These are phyloP conservation scores for Lycium barbarum DNA, from an alignment of 257 asterid genomes.

Conservation along the genomic window DNA sequence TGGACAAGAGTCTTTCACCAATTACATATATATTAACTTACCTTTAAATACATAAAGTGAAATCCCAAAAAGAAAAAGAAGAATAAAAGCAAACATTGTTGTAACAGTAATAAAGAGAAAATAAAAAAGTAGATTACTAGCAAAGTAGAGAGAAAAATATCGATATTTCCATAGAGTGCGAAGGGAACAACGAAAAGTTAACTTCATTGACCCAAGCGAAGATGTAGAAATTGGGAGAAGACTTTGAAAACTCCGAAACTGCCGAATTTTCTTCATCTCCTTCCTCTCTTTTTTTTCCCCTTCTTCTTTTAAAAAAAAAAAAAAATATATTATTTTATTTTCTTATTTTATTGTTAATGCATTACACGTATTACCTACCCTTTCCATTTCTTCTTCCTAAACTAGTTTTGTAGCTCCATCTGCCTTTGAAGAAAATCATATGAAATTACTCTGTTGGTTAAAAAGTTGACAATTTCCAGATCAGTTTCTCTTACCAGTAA, in stretches of 20 bases:
- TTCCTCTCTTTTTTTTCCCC: not conserved
- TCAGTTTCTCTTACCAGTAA: constrained; percentile 51
- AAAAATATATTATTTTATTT: constrained; percentile 27
- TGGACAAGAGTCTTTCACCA: not conserved
- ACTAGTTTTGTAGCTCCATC: constrained; percentile 38
- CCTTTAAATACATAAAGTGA: not conserved
- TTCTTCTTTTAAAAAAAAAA: constrained; percentile 19
- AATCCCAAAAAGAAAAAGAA: not conserved
- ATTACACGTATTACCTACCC: constrained; percentile 42
- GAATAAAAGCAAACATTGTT: not conserved
- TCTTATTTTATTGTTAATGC: constrained; percentile 35
- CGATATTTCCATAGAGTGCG: constrained; percentile 31
- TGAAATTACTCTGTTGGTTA: constrained; percentile 13
- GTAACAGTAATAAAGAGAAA: too few species aligned
- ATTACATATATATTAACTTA: not conserved
- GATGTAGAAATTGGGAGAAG: not conserved
- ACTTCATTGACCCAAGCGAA: constrained; percentile 31
- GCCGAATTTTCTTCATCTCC: constrained; percentile 39
- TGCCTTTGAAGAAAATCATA: constrained; percentile 32
- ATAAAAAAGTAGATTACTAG: not conserved
- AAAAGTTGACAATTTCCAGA: constrained; percentile 41
- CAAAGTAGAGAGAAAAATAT: constrained; percentile 20
- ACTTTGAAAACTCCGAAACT: constrained; percentile 58
- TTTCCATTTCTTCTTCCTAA: constrained; percentile 38
- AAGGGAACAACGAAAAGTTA: not conserved